Evolutionary conservation across 1,284 basidiomycete species (phyloP), one percentile per base, ranked within the genome.

Genomic region (Rhodofomes roseus): DNA sequence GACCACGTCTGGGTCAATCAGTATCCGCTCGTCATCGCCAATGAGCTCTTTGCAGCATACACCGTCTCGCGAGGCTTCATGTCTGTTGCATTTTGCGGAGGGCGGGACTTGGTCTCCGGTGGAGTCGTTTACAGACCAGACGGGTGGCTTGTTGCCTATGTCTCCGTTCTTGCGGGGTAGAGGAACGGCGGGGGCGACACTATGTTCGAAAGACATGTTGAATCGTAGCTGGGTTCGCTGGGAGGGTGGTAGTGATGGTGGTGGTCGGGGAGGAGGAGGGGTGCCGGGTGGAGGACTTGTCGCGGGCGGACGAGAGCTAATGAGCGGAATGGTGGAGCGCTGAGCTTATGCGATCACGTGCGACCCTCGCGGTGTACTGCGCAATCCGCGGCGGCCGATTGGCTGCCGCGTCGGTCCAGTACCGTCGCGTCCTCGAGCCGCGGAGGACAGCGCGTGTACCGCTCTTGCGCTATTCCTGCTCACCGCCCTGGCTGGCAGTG

Each of bases 1-100:
- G 22, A 96, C 82, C 56, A 95, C 77, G 66, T 95, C 93, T 1
- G 94, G 93, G 70, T 95, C 85, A 57, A 96, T 79, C 40, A 95
- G 79, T 0, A 82, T 86, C 20, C 92, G 81, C 63, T 94, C 87
- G 59, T 95, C 90, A 8, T 86, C 82, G 48, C 79, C 82, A 66
- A 85, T 91, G 59, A 94, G 82, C 59, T 93, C 89, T 66, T 91
- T 90, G 75, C 93, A 95, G 74, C 93, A 94, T 2, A 92, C 75
- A 2, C 87, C 89, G 55, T 83, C 81, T 44, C 80, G 73, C 9
- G 79, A 70, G 16, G 73, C 77, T 41, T 75, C 72, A 59, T 83
- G 77, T 59, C 81, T 75, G 44, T 82, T 81, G 69, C 91, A 93
- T 70, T 86, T 86, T 14, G 81, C 76, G 12, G 78, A 73, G 1